Evolutionary conservation across 202 grass and related monocot species (phyloP).

Genomic region (Brachypodium distachyon): DNA sequence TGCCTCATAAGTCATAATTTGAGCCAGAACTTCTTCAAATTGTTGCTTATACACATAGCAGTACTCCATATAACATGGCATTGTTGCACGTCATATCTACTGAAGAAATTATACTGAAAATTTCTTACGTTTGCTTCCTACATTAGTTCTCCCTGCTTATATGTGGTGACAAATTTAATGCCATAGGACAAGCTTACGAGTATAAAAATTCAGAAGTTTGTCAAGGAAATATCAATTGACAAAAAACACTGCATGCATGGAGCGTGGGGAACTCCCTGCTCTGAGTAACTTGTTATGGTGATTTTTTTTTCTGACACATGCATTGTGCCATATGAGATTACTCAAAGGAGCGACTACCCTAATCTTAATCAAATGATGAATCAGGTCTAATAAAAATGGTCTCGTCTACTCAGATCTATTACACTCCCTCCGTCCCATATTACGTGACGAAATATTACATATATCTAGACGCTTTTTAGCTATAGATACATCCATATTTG

Average conservation of each 20-base stretch:
- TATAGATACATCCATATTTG: too few relatives aligned
- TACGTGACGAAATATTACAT: too few relatives aligned
- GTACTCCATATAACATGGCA: background rate
- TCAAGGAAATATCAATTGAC: background rate
- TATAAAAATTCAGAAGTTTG: background rate
- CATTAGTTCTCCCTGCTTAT: background rate
- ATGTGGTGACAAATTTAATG: background rate
- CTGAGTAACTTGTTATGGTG: background rate
- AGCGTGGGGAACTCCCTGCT: background rate
- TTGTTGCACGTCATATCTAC: background rate
- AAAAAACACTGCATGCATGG: background rate
- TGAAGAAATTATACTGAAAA: background rate
- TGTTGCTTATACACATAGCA: background rate
- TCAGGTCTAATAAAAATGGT: background rate
- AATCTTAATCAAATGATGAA: background rate
- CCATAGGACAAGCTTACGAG: background rate
- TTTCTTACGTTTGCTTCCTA: background rate
- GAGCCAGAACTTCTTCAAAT: background rate
- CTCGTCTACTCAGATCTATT: background rate
- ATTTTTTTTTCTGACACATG: background rate
- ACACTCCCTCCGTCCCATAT: too few relatives aligned
- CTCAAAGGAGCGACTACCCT: background rate
- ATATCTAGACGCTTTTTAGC: too few relatives aligned
- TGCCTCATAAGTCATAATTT: background rate
- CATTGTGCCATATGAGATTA: background rate